These are phyloP conservation scores for Bacidia rubella DNA, from an alignment of 495 filamentous ascomycete species.

Conservation along the genomic window DNA sequence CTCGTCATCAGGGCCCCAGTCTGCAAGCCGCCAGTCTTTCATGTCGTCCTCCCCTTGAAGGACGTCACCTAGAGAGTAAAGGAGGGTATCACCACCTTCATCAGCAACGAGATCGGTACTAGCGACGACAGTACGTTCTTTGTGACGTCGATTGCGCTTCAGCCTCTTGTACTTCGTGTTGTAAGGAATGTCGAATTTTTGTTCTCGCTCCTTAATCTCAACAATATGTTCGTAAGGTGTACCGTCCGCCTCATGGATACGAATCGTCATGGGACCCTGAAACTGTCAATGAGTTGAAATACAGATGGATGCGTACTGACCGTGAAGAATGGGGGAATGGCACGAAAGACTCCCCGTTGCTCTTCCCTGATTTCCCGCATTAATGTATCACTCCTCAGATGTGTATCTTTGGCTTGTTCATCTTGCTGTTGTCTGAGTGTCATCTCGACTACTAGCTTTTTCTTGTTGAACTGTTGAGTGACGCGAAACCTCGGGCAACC, in stretches of 20 bases:
- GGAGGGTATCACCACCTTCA: slow-evolving; percentile 64
- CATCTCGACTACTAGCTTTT: slow-evolving; percentile 90
- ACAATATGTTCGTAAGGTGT: slow-evolving; percentile 98
- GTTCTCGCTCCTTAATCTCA: slow-evolving; percentile 73
- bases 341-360: slow-evolving; percentile 51
- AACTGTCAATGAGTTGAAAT: neutral
- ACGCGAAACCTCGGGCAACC: slow-evolving; percentile 80
- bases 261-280: slow-evolving; percentile 81
- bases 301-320: slow-evolving; percentile 9
- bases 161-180: slow-evolving; percentile 98
- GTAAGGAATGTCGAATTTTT: slow-evolving; percentile 86
- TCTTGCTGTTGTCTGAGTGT: slow-evolving; percentile 69
- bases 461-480: slow-evolving; percentile 90
- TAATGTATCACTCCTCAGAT: slow-evolving; percentile 55
- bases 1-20: slow-evolving; percentile 81
- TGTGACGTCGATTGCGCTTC: slow-evolving; percentile 79
- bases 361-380: slow-evolving; percentile 73
- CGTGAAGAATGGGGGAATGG: slow-evolving; percentile 67
- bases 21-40: slow-evolving; percentile 65
- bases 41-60: slow-evolving; percentile 71
- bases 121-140: slow-evolving; percentile 50
- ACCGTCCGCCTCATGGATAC: slow-evolving; percentile 96
- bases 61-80: slow-evolving; percentile 90
- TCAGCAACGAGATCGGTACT: slow-evolving; percentile 52
- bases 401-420: slow-evolving; percentile 34